Conservation (phyloP, 2,329 filamentous ascomycete genomes). For the Monosporascus sp. region DNA sequence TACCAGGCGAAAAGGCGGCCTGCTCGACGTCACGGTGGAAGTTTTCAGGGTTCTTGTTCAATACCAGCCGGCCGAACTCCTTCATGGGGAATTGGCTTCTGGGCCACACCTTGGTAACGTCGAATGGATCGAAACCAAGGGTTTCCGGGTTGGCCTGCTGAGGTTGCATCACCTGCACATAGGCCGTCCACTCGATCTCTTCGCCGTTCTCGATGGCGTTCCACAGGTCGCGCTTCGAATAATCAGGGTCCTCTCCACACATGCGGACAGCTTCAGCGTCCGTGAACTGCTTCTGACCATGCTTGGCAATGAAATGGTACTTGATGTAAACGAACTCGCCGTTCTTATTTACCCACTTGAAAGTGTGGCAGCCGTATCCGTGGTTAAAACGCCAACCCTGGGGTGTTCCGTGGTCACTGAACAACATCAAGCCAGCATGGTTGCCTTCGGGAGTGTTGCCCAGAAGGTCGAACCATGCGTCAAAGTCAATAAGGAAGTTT, state of each 20-base stretch:
- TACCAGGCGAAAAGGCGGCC: conserved; percentile 45
- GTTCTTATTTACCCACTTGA: conserved; percentile 42
- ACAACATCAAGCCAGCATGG: conserved; percentile 45
- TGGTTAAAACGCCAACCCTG: conserved; percentile 37
- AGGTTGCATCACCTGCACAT: conserved; percentile 52
- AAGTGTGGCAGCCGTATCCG: conserved; percentile 42
- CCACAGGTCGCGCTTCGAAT: conserved; percentile 50
- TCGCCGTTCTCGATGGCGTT: conserved; percentile 48
- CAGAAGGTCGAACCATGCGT: conserved; percentile 44
- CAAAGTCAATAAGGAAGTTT: conserved; percentile 45
- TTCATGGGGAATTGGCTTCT: conserved; percentile 42
- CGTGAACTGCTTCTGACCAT: conserved; percentile 43
- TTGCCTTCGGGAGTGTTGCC: conserved; percentile 42
- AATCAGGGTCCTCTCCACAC: conserved; percentile 45
- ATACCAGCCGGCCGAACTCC: conserved; percentile 42
- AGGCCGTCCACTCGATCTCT: conserved; percentile 49
- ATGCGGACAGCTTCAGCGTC: conserved; percentile 38
- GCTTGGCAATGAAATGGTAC: conserved; percentile 42
- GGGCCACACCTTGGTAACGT: conserved; percentile 51
- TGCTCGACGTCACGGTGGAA: conserved; percentile 47
- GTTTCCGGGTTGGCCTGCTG: conserved; percentile 47
- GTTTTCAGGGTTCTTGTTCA: conserved; percentile 52
- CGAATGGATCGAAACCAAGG: conserved; percentile 49
- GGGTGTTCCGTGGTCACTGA: conserved; percentile 45
- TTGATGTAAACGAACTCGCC: conserved; percentile 48